phyloP scores from a whole-genome alignment of 2,329 filamentous ascomycete genomes.

The Neocatenulostroma microsporum region DNA sequence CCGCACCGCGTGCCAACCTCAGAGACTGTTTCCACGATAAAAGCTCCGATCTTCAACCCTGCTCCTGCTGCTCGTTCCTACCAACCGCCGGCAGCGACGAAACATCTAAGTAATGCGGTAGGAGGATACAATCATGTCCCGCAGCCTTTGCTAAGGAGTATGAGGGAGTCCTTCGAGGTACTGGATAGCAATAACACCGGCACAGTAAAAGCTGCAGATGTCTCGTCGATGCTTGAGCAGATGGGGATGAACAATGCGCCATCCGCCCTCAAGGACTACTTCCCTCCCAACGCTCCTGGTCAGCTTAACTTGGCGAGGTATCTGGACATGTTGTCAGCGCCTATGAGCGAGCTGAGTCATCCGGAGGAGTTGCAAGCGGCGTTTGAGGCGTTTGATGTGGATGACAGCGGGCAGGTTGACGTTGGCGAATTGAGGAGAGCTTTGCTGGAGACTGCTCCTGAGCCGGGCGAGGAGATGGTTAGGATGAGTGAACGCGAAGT shows the following conservation, averaged over 20 bases:
- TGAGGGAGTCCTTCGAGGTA: constrained; percentile 90
- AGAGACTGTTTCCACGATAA: constrained; percentile 22
- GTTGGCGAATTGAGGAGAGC: constrained; percentile 74
- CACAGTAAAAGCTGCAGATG: constrained; percentile 69
- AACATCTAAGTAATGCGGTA: constrained; percentile 9
- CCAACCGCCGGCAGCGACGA: background rate
- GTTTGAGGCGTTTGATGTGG: constrained; percentile 90
- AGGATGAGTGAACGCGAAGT: constrained; percentile 65
- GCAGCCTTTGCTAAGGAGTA: constrained; percentile 71
- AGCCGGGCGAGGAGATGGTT: constrained; percentile 51
- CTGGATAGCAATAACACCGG: constrained; percentile 86
- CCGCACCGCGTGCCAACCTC: constrained; percentile 33
- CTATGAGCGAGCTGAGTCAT: constrained; percentile 67
- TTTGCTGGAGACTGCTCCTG: constrained; percentile 70
- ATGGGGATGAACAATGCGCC: constrained; percentile 69
- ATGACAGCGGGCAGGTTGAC: constrained; percentile 90
- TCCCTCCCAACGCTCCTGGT: constrained; percentile 57
- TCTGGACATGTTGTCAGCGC: constrained; percentile 69
- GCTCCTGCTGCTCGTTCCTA: background rate
- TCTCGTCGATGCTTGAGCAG: constrained; percentile 79
- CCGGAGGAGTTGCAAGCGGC: constrained; percentile 76
- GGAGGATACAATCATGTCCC: constrained; percentile 60
- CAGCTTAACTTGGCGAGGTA: constrained; percentile 80
- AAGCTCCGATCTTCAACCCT: constrained; percentile 15
- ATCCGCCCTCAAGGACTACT: constrained; percentile 70